These are phyloP conservation scores for Fagus crenata DNA, from an alignment of 306 rosid genomes.

Conservation along the genomic window DNA sequence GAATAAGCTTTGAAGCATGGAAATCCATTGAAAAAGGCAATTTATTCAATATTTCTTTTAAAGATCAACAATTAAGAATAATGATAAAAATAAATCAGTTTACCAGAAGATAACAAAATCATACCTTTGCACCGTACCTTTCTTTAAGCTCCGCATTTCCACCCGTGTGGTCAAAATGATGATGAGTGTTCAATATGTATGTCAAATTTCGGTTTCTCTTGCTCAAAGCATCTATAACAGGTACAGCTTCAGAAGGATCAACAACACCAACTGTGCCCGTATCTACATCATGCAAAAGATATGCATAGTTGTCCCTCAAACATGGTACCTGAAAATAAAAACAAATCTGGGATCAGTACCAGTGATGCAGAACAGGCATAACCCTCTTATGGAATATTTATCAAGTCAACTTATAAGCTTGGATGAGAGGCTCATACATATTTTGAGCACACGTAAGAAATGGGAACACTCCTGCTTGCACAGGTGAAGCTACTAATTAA, in stretches of 20 bases:
- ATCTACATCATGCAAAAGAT: constrained; percentile 80
- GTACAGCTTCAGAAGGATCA: constrained; percentile 93
- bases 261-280: constrained; percentile 98
- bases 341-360: neutral
- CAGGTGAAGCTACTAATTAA: neutral
- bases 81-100: neutral
- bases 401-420: constrained; percentile 15
- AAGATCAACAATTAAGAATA: neutral
- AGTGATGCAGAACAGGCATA: constrained; percentile 3
- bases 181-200: constrained; percentile 89
- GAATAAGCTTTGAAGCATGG: no score
- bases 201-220: constrained; percentile 83
- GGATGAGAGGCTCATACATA: neutral
- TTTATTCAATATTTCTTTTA: neutral
- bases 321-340: constrained; percentile 75
- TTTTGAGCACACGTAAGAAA: neutral
- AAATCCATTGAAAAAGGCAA: neutral
- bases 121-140: constrained; percentile 91
- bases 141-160: constrained; percentile 89
- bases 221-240: constrained; percentile 76
- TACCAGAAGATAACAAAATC: constrained; percentile 13
- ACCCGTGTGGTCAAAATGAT: constrained; percentile 90
- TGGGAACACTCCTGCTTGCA: neutral
- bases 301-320: constrained; percentile 88
- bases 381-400: neutral